phyloP scores from a whole-genome alignment of 2,329 filamentous ascomycete species.

The Cyphellophora attinorum region DNA sequence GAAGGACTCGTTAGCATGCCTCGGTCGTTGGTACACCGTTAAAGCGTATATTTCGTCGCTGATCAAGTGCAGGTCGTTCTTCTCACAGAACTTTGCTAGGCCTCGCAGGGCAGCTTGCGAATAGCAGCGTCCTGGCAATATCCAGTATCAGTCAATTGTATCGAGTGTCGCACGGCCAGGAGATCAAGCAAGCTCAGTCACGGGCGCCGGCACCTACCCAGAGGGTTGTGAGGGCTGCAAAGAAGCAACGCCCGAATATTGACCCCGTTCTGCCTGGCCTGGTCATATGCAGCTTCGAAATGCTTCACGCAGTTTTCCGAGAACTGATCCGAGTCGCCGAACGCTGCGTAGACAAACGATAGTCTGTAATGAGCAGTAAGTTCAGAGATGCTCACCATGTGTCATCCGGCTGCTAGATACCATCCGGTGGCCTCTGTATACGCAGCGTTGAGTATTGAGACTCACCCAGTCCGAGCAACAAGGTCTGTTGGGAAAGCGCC shows the following conservation, averaged over 20 bases:
- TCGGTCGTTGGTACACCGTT: conserved; percentile 34
- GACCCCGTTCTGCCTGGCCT: conserved; percentile 27
- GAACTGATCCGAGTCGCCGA: conserved; percentile 36
- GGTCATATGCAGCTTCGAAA: conserved; percentile 36
- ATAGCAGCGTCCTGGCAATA: conserved; percentile 34
- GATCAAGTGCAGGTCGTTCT: conserved; percentile 43
- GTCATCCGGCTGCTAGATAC: no score
- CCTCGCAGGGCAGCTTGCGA: conserved; percentile 28
- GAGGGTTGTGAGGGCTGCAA: conserved; percentile 43
- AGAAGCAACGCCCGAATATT: conserved; percentile 41
- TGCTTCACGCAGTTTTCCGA: conserved; percentile 28
- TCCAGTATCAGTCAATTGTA: no score
- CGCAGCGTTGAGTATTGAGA: no score
- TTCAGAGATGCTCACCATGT: no score
- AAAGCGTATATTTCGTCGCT: conserved; percentile 52
- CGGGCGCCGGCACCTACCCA: no score
- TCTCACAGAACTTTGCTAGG: conserved; percentile 41
- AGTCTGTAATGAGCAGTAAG: no score
- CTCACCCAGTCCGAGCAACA: conserved; percentile 32
- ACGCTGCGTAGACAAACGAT: no score
- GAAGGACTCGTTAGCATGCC: conserved; percentile 26
- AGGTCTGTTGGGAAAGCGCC: conserved; percentile 41
- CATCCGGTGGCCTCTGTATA: no score
- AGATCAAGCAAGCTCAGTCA: no score
- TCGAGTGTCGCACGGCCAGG: no score